phyloP scores from a whole-genome alignment of 73 alveolate genomes.

The Blepharisma stoltei region DNA sequence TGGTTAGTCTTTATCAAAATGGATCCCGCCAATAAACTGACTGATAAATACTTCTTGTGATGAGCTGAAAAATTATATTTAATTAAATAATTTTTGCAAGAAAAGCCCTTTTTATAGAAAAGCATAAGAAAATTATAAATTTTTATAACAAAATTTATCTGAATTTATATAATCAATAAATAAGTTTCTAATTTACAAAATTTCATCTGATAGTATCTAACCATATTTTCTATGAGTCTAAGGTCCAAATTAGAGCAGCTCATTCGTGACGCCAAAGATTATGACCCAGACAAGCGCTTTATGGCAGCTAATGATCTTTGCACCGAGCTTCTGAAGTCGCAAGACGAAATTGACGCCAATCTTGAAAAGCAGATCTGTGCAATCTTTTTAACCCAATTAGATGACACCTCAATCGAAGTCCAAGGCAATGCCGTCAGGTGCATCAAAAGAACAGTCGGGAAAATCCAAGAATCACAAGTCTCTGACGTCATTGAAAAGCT shows the following conservation, averaged over 20 bases:
- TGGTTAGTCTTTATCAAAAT: no score
- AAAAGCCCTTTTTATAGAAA: no score
- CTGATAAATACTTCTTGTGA: no score
- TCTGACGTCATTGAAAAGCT: constrained; percentile 57
- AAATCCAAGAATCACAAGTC: constrained; percentile 62
- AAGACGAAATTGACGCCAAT: constrained; percentile 46
- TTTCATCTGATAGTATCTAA: no score
- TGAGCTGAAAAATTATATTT: no score
- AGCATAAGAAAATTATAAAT: no score
- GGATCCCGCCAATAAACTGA: no score
- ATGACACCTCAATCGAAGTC: constrained; percentile 64
- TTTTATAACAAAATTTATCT: no score
- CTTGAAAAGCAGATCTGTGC: constrained; percentile 60
- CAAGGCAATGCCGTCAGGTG: constrained; percentile 77
- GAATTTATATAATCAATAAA: no score
- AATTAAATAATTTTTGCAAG: no score
- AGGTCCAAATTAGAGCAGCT: constrained; percentile 19
- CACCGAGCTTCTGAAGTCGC: constrained; percentile 46
- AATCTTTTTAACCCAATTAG: constrained; percentile 64
- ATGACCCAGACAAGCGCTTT: constrained; percentile 74
- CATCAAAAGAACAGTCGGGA: constrained; percentile 55
- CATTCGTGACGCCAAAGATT: constrained; percentile 68
- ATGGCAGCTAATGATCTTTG: constrained; percentile 79
- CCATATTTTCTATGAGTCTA: no score
- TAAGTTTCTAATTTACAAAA: no score